phyloP scores from a whole-genome alignment of 352 stramenopile genomes.

The Phytopythium helicoides region DNA sequence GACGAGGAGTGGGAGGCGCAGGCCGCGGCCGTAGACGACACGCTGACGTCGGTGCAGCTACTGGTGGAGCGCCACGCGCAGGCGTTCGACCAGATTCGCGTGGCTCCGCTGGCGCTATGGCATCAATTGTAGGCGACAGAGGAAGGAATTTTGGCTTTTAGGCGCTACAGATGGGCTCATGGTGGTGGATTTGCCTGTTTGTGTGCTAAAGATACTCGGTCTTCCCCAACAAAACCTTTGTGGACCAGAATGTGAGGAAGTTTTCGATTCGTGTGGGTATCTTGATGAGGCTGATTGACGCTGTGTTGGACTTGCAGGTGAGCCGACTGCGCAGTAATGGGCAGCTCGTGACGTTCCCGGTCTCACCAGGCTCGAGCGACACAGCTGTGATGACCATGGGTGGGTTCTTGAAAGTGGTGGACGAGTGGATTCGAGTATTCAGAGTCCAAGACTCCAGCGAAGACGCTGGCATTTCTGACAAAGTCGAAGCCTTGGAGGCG shows the following conservation, averaged over 20 bases:
- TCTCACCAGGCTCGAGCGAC: conserved; percentile 42
- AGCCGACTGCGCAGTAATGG: conserved; percentile 37
- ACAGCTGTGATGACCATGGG: conserved; percentile 25
- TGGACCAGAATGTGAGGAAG: conserved; percentile 51
- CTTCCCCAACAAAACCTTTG: conserved; percentile 55
- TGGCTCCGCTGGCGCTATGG: conserved; percentile 45
- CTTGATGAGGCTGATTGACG: neutral
- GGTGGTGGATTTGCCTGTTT: neutral
- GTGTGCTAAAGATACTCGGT: conserved; percentile 43
- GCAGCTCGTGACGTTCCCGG: conserved; percentile 45
- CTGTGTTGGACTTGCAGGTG: conserved; percentile 20
- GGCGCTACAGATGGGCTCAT: neutral
- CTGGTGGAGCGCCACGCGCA: conserved; percentile 35
- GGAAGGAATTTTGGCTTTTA: neutral
- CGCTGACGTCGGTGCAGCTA: conserved; percentile 46
- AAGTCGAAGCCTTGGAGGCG: conserved; percentile 35
- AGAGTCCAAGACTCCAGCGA: conserved; percentile 20
- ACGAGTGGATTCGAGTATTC: conserved; percentile 31
- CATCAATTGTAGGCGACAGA: conserved; percentile 50
- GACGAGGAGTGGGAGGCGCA: conserved; percentile 24
- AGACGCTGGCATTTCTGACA: conserved; percentile 16
- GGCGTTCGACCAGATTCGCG: conserved; percentile 27
- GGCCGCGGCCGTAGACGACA: conserved; percentile 47
- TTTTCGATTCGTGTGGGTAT: neutral
- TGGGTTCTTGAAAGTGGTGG: conserved; percentile 33